A percentile compares a stretch with the other conserved stretches of the same genome.
These are phyloP conservation scores for Pyrus hybrid DNA, from an alignment of 331 rosid genomes.

Conservation along the genomic window DNA sequence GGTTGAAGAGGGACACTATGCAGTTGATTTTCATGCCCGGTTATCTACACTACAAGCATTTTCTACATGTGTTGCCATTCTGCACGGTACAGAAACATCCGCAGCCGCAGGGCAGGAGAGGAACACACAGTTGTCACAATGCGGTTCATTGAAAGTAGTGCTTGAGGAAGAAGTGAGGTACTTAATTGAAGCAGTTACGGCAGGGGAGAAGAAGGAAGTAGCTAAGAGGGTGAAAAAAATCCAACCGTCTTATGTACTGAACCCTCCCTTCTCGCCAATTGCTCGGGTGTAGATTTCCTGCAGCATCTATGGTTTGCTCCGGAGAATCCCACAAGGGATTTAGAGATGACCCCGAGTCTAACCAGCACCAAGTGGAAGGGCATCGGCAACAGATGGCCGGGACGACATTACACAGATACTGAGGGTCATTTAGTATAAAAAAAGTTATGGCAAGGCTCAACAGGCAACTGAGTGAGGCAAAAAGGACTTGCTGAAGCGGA, in stretches of 20 bases:
- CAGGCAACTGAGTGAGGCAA: slow-evolving; percentile 1
- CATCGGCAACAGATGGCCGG: neutral
- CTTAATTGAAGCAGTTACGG: slow-evolving; percentile 46
- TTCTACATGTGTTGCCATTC: slow-evolving; percentile 75
- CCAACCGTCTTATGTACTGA: slow-evolving; percentile 44
- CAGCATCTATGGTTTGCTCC: slow-evolving; percentile 8
- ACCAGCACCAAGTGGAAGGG: neutral
- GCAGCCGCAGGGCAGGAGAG: slow-evolving; percentile 20
- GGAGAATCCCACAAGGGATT: slow-evolving; percentile 7
- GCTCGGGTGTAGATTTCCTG: slow-evolving; percentile 47
- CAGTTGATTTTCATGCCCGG: slow-evolving; percentile 83
- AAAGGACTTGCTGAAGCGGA: neutral
- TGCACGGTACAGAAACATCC: slow-evolving; percentile 58
- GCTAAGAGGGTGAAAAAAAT: slow-evolving; percentile 46
- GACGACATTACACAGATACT: neutral
- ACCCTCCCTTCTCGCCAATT: slow-evolving; percentile 86
- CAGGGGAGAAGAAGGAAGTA: slow-evolving; percentile 43
- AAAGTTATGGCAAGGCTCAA: neutral
- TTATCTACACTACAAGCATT: slow-evolving; percentile 89
- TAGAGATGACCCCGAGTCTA: slow-evolving; percentile 1
- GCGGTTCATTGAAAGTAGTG: slow-evolving; percentile 64
- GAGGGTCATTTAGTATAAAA: neutral
- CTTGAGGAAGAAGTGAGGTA: slow-evolving; percentile 56
- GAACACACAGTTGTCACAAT: slow-evolving; percentile 34
- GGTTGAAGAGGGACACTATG: slow-evolving; percentile 68